Percentiles rank a stretch among this genome's conserved stretches.
Evolutionary conservation across 1,139 yeast species (phyloP).

Genomic region (Pichia sp.): DNA sequence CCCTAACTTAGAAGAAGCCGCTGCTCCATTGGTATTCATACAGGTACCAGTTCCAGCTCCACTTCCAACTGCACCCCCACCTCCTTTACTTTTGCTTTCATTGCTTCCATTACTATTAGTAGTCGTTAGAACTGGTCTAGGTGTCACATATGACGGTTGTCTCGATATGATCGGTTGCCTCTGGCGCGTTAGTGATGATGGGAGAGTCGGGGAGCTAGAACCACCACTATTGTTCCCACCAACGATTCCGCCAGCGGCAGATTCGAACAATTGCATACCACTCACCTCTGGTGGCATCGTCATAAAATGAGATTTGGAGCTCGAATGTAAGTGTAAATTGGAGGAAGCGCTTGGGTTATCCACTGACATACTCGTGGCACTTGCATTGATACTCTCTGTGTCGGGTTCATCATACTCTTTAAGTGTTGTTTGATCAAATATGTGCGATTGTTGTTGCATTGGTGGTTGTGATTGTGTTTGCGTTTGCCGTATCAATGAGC

Average conservation of each 20-base stretch:
- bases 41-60: slow-evolving; percentile 8
- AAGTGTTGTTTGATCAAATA: slow-evolving; percentile 1
- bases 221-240: background rate
- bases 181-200: too few relatives aligned
- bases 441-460: background rate
- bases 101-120: slow-evolving; percentile 3
- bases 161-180: too few relatives aligned
- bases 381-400: background rate
- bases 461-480: background rate
- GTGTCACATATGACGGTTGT: slow-evolving; percentile 3
- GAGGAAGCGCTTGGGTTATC: background rate
- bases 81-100: too few relatives aligned
- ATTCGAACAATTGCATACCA: background rate
- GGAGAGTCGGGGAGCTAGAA: background rate
- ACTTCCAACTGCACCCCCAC: too few relatives aligned
- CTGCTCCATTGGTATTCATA: slow-evolving; percentile 7
- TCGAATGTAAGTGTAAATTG: too few relatives aligned
- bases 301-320: too few relatives aligned
- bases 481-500: too few relatives aligned
- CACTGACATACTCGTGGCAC: background rate
- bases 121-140: slow-evolving; percentile 5
- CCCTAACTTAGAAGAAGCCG: slow-evolving; percentile 1
- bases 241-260: too few relatives aligned
- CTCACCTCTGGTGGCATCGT: too few relatives aligned
- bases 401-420: background rate